These are phyloP conservation scores for Clohesyomyces aquaticus DNA, from an alignment of 495 filamentous ascomycete species.

Conservation along the genomic window DNA sequence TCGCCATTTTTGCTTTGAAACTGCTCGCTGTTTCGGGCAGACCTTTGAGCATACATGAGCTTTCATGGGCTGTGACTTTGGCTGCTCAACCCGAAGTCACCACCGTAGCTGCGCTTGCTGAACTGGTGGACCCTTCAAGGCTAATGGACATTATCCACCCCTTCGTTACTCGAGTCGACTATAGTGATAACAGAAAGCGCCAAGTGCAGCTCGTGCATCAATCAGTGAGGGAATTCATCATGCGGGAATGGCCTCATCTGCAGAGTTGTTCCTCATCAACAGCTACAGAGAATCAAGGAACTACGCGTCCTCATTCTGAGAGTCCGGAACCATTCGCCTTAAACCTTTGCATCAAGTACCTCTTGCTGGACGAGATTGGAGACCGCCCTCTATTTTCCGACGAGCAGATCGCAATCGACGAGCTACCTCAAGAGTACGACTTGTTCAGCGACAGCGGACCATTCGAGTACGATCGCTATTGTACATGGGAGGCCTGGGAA, in stretches of 20 bases:
- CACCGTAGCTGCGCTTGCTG: conserved; percentile 13
- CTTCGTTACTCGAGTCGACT: conserved; percentile 18
- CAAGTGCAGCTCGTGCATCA: conserved; percentile 22
- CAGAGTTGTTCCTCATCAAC: background rate
- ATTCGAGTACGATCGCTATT: conserved; percentile 21
- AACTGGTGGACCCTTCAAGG: conserved; percentile 11
- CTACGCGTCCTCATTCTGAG: background rate
- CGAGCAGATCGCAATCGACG: conserved; percentile 18
- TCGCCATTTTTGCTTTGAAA: conserved; percentile 10
- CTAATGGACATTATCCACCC: conserved; percentile 8
- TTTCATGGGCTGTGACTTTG: conserved; percentile 15
- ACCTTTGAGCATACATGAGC: conserved; percentile 19
- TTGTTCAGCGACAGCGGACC: conserved; percentile 6
- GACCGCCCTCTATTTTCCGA: conserved; percentile 12
- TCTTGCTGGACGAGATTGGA: conserved; percentile 15
- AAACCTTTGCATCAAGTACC: conserved; percentile 17
- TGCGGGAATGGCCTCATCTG: conserved; percentile 14
- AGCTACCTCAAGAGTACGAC: conserved; percentile 14
- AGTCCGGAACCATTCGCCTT: conserved; percentile 6
- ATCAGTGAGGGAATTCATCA: conserved; percentile 20
- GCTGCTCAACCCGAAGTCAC: conserved; percentile 11
- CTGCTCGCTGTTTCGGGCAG: conserved; percentile 16
- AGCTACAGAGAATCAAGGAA: conserved; percentile 10
- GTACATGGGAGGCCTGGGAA: conserved; percentile 23
- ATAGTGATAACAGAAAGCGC: conserved; percentile 5